Base-by-base conservation (phyloP, 441 rosid species). In the Codiaeum variegatum region DNA sequence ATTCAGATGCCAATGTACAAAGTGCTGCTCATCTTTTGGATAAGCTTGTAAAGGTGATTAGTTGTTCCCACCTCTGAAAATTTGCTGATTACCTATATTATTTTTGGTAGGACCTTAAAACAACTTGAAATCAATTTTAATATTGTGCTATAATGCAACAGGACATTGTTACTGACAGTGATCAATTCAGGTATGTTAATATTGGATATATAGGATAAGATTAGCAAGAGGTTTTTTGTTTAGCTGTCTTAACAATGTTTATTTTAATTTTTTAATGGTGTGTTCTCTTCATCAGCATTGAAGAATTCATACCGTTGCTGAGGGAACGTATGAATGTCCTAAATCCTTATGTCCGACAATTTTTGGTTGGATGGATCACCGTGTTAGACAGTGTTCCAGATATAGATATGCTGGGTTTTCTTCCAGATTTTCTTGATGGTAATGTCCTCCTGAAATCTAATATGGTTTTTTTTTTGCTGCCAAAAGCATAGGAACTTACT, bases 341-440 rank as follows among this genome's bases (percentile, higher is more conserved):
- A 62, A 94, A 92, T 80, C 97, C 98, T 44, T 91, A 88, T 63
- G 98, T 96, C 73, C 97, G 99, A 54, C 99, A 94, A 84, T 96
- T 96, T 88, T 87, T 96, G 87, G 99, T 96, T 65, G 98, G 98
- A 76, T 96, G 99, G 99, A 96, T 96, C 73, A 94, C 99, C 74
- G 99, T 96, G 69, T 84, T 96, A 83, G 98, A 96, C 81, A 96
- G 99, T 81, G 99, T 96, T 83, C 99, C 99, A 6, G 98, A 96
- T 75, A 96, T 96, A 62, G 99, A 96, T 82, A 96, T 96, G 99
- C 92, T 96, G 75, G 99, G 99, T 68, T 96, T 94, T 82, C 96
- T 96, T 76, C 99, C 99, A 46, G 99, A 96, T 90, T 96, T 96
- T 84, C 98, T 96, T 8, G 99, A 96, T 86, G 99, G 99, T 96